Base-by-base conservation (phyloP, 2,329 filamentous ascomycete species). In the Sclerotinia nivalis region DNA sequence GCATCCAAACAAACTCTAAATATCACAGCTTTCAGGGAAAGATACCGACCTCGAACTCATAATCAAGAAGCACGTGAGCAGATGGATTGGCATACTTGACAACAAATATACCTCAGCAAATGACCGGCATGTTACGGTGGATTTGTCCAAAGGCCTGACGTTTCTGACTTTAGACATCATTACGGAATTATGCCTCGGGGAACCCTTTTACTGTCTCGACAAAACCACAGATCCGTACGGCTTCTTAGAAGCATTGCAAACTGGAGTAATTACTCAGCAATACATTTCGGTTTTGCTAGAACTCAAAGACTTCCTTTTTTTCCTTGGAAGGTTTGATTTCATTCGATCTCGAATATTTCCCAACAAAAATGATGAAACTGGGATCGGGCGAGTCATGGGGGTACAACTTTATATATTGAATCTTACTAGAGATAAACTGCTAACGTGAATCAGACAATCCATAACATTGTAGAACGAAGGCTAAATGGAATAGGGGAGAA, bases 261-360 rank as follows among this genome's bases (percentile, higher is more conserved):
- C 68, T 20, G 68, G 68, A 20, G 37, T 52, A 3, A 28, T 45
- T n/a, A 49, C 50, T 66, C 61, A 66, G 37, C 47, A 50, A 47
- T 70, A 54, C 25, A 25, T 70, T 22, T 70, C 68, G 2, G 54
- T 66, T 22, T n/a, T 70, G 25, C 61, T 56, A 7, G 68, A 70
- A 54, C 4, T 66, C 9, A 70, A 70, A 52, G 54, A 34, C 22
- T 31, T 70, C 9, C 34, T 70, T 4, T 49, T 60, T 66, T 60
- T 34, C 34, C 9, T 70, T 60, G 58, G 31, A 2, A 54, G 45
- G 15, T 31, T 60, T 43, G 25, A 61, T 20, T 28, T 52, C 20
- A 55, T 70, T 59, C 56, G 56, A 59, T 59, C 56, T 40, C 25
- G 56, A 59, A 22, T 59, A 31, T 59, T 59, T 22, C 56, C 56